Percentiles rank a stretch among this genome's conserved stretches.
Evolutionary conservation across 768 basidiomycete genomes (phyloP).

Genomic region (Saitozyma sp.): DNA sequence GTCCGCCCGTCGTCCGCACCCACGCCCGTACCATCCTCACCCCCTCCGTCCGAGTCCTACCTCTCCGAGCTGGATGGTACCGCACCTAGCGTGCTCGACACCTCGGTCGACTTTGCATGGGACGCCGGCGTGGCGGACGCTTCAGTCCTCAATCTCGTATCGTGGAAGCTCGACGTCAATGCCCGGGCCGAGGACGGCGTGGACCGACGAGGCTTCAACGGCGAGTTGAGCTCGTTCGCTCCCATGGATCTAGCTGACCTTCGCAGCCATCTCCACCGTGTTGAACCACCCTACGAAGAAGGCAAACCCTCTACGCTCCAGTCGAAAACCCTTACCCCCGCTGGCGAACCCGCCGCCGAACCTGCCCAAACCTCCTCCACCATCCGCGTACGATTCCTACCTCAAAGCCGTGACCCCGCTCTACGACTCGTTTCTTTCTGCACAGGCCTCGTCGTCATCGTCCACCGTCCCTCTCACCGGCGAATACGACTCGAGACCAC

Average conservation of each 20-base stretch:
- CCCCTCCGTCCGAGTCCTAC: constrained; percentile 41
- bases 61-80: constrained; percentile 43
- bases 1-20: constrained; percentile 23
- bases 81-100: constrained; percentile 36
- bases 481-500: constrained; percentile 34
- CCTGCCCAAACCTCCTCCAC: constrained; percentile 50
- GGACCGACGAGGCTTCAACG: constrained; percentile 76
- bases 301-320: constrained; percentile 79
- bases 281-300: constrained; percentile 84
- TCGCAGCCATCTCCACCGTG: constrained; percentile 84
- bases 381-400: constrained; percentile 49
- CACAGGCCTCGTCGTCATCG: constrained; percentile 26
- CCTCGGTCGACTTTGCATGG: constrained; percentile 9
- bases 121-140: constrained; percentile 25
- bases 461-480: constrained; percentile 9
- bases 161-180: constrained; percentile 48
- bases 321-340: constrained; percentile 65
- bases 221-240: constrained; percentile 54
- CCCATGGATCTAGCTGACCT: constrained; percentile 3
- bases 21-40: constrained; percentile 39
- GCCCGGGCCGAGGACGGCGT: constrained; percentile 34
- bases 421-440: constrained; percentile 34
- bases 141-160: constrained; percentile 42
- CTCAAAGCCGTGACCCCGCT: constrained; percentile 53
- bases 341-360: constrained; percentile 65